A percentile compares a stretch with the other conserved stretches of the same genome.
Conservation (phyloP, 495 filamentous ascomycete genomes). For the Letharia lupina region DNA sequence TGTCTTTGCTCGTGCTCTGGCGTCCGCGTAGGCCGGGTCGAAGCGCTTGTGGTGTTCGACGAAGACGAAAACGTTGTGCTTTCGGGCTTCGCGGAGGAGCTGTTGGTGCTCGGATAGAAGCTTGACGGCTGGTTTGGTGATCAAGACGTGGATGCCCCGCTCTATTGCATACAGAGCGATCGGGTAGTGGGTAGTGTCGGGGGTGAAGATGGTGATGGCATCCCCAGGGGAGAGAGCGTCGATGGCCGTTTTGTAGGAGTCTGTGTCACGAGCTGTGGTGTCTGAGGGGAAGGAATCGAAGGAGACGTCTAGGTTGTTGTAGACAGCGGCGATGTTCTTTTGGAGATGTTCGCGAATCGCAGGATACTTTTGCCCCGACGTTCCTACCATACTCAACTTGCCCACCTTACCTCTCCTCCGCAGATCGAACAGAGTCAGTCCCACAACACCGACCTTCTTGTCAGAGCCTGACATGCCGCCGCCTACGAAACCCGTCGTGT, state of each 20-base stretch:
- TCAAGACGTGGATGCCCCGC: slow-evolving; percentile 75
- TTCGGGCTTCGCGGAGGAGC: slow-evolving; percentile 62
- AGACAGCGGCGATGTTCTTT: slow-evolving; percentile 79
- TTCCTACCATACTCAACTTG: slow-evolving; percentile 80
- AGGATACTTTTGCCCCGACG: slow-evolving; percentile 79
- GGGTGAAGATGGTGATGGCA: slow-evolving; percentile 95
- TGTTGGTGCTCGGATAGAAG: slow-evolving; percentile 67
- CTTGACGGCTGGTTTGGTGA: slow-evolving; percentile 94
- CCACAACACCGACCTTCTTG: slow-evolving; percentile 92
- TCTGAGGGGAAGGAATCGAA: slow-evolving; percentile 77
- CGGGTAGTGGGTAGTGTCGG: slow-evolving; percentile 88
- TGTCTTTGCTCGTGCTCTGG: slow-evolving; percentile 56
- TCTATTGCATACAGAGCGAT: slow-evolving; percentile 91
- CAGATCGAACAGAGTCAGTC: slow-evolving; percentile 82
- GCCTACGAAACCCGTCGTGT: slow-evolving; percentile 86
- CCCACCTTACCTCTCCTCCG: slow-evolving; percentile 81
- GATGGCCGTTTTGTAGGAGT: slow-evolving; percentile 85
- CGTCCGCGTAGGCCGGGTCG: slow-evolving; percentile 87
- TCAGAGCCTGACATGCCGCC: slow-evolving; percentile 69
- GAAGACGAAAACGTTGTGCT: slow-evolving; percentile 79
- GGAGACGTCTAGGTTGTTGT: slow-evolving; percentile 76
- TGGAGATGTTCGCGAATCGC: slow-evolving; percentile 81
- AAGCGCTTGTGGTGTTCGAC: slow-evolving; percentile 96
- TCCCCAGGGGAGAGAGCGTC: slow-evolving; percentile 73
- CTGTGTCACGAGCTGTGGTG: slow-evolving; percentile 55